A percentile compares a stretch with the other conserved stretches of the same genome.
phyloP scores from a whole-genome alignment of 179 eudicot species.

The Sideroxylon spinosum region DNA sequence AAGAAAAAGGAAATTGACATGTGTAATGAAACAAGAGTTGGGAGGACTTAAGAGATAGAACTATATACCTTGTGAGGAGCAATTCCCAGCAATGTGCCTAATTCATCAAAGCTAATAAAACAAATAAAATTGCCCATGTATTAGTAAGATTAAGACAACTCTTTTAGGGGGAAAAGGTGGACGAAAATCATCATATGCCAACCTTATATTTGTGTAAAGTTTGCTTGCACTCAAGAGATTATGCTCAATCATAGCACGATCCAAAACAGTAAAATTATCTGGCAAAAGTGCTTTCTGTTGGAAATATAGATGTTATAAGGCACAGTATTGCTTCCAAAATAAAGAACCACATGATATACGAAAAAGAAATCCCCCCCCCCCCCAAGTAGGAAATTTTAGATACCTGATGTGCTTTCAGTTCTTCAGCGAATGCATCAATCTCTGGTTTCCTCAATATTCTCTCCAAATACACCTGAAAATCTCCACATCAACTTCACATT shows the following conservation, averaged over 20 bases:
- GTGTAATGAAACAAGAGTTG: neutral
- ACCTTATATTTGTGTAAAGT: conserved; percentile 97
- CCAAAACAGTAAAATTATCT: conserved; percentile 90
- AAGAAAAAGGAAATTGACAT: neutral
- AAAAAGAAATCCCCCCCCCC: neutral
- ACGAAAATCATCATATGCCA: neutral
- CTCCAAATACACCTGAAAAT: conserved; percentile 78
- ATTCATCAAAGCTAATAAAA: conserved; percentile 68
- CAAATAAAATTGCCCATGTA: neutral
- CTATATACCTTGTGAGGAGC: conserved; percentile 75
- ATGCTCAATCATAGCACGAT: conserved; percentile 99
- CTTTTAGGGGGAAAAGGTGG: neutral
- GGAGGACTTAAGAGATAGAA: conserved; percentile 5
- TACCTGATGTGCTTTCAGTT: conserved; percentile 94
- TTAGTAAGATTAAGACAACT: neutral
- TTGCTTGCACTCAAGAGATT: conserved; percentile 97
- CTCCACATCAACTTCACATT: neutral
- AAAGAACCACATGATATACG: conserved; percentile 1
- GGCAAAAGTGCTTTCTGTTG: conserved; percentile 88
- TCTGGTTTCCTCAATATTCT: conserved; percentile 94
- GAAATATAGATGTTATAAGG: conserved; percentile 14
- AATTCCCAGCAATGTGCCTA: conserved; percentile 92
- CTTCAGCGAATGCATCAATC: conserved; percentile 97
- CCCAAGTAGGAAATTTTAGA: neutral
- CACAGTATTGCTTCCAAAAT: neutral